Conservation (phyloP, 2,329 filamentous ascomycete species). For the Fusarium illudens region DNA sequence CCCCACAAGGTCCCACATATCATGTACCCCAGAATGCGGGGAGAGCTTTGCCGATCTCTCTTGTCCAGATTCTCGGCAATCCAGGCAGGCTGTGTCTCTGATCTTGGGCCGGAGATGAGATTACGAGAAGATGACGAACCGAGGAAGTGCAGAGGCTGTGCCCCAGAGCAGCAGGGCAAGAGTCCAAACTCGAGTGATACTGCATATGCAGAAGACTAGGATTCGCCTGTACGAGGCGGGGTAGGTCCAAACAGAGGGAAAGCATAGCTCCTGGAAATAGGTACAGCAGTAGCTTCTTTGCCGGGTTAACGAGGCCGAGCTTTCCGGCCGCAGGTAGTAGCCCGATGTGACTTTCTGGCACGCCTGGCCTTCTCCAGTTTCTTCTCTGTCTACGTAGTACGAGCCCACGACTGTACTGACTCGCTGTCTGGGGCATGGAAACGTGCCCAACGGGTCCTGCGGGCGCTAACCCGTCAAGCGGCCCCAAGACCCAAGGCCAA, state of each 20-base stretch:
- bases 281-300: neutral
- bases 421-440: neutral
- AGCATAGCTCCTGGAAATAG: neutral
- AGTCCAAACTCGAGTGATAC: neutral
- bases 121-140: slow-evolving; percentile 29
- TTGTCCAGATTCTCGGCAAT: slow-evolving; percentile 17
- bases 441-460: neutral
- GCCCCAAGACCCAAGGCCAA: neutral
- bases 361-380: neutral
- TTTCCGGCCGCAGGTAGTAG: neutral
- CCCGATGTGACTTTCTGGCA: neutral
- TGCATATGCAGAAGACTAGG: neutral
- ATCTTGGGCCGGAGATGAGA: neutral
- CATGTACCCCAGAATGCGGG: slow-evolving; percentile 36
- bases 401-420: neutral
- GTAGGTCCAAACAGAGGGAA: neutral
- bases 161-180: neutral
- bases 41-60: slow-evolving; percentile 15
- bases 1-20: neutral
- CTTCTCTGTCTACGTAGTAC: neutral
- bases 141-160: neutral
- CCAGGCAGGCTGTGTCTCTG: neutral
- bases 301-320: neutral
- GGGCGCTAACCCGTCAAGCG: neutral
- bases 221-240: neutral